phyloP scores from a whole-genome alignment of 257 asterid genomes.

The Solanum clarkiae region DNA sequence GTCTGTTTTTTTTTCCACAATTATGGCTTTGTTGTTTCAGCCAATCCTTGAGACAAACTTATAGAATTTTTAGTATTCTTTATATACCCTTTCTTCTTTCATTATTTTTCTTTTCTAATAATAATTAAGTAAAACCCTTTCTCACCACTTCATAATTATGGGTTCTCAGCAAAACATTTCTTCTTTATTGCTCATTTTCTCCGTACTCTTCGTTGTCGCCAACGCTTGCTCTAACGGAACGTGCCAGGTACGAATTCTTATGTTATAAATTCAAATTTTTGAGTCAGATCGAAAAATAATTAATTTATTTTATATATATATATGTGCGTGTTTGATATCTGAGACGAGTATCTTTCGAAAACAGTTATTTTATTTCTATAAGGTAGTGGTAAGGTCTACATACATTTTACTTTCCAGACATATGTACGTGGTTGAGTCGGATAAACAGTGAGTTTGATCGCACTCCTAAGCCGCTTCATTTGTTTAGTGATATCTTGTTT shows the following conservation, averaged over 20 bases:
- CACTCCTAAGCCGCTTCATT: neutral
- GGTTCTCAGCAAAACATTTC: neutral
- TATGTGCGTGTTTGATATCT: too few species aligned
- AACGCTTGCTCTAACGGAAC: slow-evolving; percentile 5
- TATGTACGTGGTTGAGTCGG: too few species aligned
- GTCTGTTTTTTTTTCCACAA: neutral
- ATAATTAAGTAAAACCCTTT: neutral
- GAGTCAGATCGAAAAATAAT: neutral
- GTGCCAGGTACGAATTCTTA: slow-evolving; percentile 4
- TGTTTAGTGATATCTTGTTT: neutral
- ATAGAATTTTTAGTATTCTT: neutral
- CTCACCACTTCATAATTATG: neutral
- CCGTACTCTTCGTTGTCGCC: neutral
- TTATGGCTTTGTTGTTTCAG: neutral
- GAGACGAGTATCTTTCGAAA: too few species aligned
- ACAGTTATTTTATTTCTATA: too few species aligned
- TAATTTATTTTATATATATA: neutral
- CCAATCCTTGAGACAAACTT: neutral
- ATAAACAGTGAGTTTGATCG: neutral
- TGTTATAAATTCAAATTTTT: neutral
- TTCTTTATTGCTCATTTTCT: neutral
- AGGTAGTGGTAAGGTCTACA: too few species aligned
- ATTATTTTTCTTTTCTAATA: neutral
- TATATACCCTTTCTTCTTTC: neutral
- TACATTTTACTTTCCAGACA: too few species aligned